These are phyloP conservation scores for Ogataea allantospora DNA, from an alignment of 805 yeast species.

Conservation along the genomic window DNA sequence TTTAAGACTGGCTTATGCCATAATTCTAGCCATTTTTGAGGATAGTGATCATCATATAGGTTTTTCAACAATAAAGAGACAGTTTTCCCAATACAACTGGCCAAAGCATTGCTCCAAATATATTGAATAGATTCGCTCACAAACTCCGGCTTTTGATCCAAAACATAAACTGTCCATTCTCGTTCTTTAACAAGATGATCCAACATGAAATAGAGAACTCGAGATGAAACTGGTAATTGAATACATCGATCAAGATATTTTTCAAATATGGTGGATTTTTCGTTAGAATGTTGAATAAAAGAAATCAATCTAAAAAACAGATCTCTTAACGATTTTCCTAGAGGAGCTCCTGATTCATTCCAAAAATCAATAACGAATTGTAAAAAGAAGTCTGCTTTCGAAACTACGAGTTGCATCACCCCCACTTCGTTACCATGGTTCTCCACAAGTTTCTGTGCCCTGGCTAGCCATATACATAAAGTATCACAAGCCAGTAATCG, in stretches of 20 bases:
- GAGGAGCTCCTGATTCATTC: constrained; percentile 67
- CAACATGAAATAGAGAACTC: constrained; percentile 60
- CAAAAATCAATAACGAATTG: constrained; percentile 64
- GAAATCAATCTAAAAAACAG: constrained; percentile 45
- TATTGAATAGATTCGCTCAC: constrained; percentile 44
- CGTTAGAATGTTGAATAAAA: neutral
- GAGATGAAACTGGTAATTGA: constrained; percentile 46
- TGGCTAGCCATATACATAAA: constrained; percentile 60
- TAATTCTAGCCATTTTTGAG: constrained; percentile 43
- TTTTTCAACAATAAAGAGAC: constrained; percentile 40
- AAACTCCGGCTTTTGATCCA: constrained; percentile 45
- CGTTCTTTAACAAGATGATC: constrained; percentile 55
- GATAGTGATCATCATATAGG: constrained; percentile 30
- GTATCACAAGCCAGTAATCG: constrained; percentile 49
- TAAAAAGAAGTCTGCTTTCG: constrained; percentile 32
- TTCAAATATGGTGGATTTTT: constrained; percentile 27
- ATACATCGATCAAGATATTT: constrained; percentile 46
- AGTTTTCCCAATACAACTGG: constrained; percentile 65
- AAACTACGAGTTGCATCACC: neutral
- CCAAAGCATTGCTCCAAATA: constrained; percentile 58
- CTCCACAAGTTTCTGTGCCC: constrained; percentile 44
- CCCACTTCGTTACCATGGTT: neutral
- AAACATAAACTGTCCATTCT: constrained; percentile 39
- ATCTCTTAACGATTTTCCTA: constrained; percentile 66
- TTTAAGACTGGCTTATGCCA: constrained; percentile 48